Evolutionary conservation across 768 basidiomycete genomes (phyloP).

Genomic region (Amanita rimosa): DNA sequence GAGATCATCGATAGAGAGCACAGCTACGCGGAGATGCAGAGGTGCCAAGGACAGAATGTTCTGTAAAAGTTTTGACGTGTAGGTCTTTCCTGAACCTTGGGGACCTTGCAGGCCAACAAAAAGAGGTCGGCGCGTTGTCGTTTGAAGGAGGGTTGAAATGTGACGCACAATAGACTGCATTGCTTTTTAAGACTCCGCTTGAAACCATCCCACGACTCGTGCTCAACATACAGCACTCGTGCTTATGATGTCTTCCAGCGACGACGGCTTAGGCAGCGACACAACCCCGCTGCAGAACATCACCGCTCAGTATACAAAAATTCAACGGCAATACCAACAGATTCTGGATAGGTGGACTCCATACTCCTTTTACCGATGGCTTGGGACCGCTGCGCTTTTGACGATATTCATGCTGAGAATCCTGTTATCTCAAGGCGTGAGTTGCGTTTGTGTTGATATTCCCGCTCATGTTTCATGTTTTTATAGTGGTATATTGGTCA

Average conservation of each 20-base stretch:
- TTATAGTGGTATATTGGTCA: constrained; percentile 85
- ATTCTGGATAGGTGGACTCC: constrained; percentile 90
- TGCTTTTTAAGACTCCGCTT: constrained; percentile 1
- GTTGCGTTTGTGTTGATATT: constrained; percentile 16
- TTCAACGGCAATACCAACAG: constrained; percentile 77
- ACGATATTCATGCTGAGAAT: constrained; percentile 77
- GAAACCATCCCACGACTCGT: background rate
- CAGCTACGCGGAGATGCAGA: constrained; percentile 41
- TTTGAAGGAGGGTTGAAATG: constrained; percentile 17
- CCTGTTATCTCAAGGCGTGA: constrained; percentile 79
- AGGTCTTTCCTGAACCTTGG: constrained; percentile 91
- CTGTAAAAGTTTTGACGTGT: constrained; percentile 50
- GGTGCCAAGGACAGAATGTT: constrained; percentile 29
- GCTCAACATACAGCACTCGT: constrained; percentile 6
- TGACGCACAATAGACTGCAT: background rate
- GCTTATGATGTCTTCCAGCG: constrained; percentile 37
- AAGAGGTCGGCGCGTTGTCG: constrained; percentile 33
- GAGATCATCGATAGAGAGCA: constrained; percentile 76
- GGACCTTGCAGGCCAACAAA: constrained; percentile 89
- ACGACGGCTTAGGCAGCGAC: constrained; percentile 32
- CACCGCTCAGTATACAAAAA: constrained; percentile 33
- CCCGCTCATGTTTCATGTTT: constrained; percentile 7
- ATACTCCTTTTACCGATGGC: constrained; percentile 82
- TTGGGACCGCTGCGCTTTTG: constrained; percentile 61
- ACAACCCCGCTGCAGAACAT: constrained; percentile 38